Evolutionary conservation across 2,329 filamentous ascomycete genomes (phyloP).

Genomic region (Trichoderma endophyticum): DNA sequence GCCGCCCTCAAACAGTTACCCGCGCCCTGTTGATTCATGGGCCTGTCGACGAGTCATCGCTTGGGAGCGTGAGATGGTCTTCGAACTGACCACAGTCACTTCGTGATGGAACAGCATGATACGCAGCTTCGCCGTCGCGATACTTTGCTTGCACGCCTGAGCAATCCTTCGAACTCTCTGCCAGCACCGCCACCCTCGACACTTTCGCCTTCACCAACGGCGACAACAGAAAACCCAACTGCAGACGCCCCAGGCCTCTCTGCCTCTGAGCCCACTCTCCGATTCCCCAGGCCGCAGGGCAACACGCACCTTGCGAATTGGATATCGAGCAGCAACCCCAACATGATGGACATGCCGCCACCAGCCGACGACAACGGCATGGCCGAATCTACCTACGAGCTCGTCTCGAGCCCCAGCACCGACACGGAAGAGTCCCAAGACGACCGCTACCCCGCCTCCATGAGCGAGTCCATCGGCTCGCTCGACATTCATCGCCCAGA

Average conservation of each 20-base stretch:
- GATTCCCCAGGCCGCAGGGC: constrained; percentile 55
- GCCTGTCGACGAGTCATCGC: constrained; percentile 22
- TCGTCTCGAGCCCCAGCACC: constrained; percentile 45
- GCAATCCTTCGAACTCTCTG: constrained; percentile 14
- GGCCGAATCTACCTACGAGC: constrained; percentile 55
- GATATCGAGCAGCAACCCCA: constrained; percentile 55
- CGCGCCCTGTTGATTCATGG: constrained; percentile 20
- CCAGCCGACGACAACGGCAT: constrained; percentile 50
- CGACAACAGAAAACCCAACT: constrained; percentile 10
- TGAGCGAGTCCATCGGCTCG: constrained; percentile 49
- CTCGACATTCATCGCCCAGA: constrained; percentile 48
- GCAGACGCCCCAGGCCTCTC: constrained; percentile 29
- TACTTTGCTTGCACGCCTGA: constrained; percentile 29
- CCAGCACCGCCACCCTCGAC: neutral
- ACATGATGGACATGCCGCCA: constrained; percentile 51
- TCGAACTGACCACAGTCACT: constrained; percentile 33
- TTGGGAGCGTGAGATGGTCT: constrained; percentile 27
- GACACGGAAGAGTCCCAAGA: constrained; percentile 55
- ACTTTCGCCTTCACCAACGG: constrained; percentile 13
- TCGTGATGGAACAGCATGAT: constrained; percentile 53
- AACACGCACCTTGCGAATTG: constrained; percentile 56
- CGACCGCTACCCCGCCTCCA: constrained; percentile 45
- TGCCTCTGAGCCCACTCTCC: constrained; percentile 48
- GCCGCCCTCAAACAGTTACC: neutral
- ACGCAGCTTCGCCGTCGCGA: constrained; percentile 28